Evolutionary conservation across 495 filamentous ascomycete genomes (phyloP).

Genomic region (Aspergillus carlsbadensis): DNA sequence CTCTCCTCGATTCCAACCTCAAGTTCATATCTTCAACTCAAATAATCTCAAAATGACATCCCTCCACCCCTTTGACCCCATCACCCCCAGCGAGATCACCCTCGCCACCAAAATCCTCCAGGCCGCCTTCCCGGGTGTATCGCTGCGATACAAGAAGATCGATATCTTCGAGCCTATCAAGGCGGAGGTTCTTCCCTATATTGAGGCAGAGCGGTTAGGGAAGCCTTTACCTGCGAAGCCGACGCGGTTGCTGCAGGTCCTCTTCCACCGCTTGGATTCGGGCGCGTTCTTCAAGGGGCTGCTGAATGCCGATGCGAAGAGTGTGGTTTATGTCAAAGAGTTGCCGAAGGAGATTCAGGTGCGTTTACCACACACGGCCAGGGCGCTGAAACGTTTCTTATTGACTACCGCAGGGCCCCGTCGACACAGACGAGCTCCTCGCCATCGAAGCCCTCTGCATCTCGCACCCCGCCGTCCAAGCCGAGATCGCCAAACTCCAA

Average conservation of each 20-base stretch:
- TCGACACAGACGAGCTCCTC: conserved; percentile 42
- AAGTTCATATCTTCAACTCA: too few species aligned
- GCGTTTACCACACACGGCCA: conserved; percentile 4
- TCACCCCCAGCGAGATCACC: conserved; percentile 40
- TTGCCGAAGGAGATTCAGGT: conserved; percentile 41
- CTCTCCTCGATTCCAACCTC: too few species aligned
- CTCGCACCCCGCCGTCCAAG: conserved; percentile 39
- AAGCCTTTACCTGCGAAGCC: conserved; percentile 33
- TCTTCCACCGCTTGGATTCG: conserved; percentile 39
- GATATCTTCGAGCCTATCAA: conserved; percentile 41
- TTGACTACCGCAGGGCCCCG: conserved; percentile 36
- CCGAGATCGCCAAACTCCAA: conserved; percentile 43
- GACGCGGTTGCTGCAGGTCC: conserved; percentile 37
- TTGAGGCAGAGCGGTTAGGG: conserved; percentile 38
- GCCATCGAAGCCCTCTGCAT: conserved; percentile 42
- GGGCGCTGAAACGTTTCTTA: too few species aligned
- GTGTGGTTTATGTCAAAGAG: conserved; percentile 37
- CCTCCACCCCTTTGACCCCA: conserved; percentile 42
- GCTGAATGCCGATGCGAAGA: conserved; percentile 33
- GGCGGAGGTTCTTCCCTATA: conserved; percentile 37
- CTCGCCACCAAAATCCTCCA: conserved; percentile 38
- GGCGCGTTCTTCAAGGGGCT: conserved; percentile 41
- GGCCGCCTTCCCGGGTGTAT: conserved; percentile 33
- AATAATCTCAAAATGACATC: conserved; percentile 11
- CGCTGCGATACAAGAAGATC: conserved; percentile 40